Conservation (phyloP, 345 rosid species). For the Fremontodendron californicum region DNA sequence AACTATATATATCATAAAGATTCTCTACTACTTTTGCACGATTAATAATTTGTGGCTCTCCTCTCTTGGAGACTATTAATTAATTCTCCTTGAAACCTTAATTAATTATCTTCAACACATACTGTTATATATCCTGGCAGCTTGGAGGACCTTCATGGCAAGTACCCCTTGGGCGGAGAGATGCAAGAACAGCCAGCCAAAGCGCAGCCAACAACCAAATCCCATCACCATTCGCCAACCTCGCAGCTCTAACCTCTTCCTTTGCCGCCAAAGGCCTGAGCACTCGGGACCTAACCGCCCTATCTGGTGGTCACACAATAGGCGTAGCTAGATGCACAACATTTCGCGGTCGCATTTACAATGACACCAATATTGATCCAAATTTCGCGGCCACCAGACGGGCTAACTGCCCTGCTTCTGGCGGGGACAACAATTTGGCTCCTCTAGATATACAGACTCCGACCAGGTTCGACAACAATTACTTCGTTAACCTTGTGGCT, state of each 20-base stretch:
- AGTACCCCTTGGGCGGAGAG: slow-evolving; percentile 45
- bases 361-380: slow-evolving; percentile 38
- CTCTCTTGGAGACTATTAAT: background rate
- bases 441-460: slow-evolving; percentile 34
- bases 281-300: slow-evolving; percentile 35
- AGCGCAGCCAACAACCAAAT: slow-evolving; percentile 42
- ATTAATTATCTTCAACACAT: background rate
- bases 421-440: slow-evolving; percentile 30
- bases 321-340: slow-evolving; percentile 30
- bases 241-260: slow-evolving; percentile 31
- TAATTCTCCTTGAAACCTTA: background rate
- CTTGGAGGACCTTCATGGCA: slow-evolving; percentile 37
- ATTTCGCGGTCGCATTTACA: slow-evolving; percentile 38
- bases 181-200: slow-evolving; percentile 47
- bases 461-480: slow-evolving; percentile 26
- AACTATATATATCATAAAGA: too few species aligned
- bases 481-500: slow-evolving; percentile 27
- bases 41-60: too few species aligned
- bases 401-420: slow-evolving; percentile 28
- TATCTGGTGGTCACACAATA: slow-evolving; percentile 36
- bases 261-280: slow-evolving; percentile 36
- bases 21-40: background rate
- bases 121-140: background rate
- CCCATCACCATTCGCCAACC: slow-evolving; percentile 35
- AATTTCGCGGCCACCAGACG: slow-evolving; percentile 24